Base-by-base conservation (phyloP, 1,284 basidiomycete species). In the Moesziomyces sp. region DNA sequence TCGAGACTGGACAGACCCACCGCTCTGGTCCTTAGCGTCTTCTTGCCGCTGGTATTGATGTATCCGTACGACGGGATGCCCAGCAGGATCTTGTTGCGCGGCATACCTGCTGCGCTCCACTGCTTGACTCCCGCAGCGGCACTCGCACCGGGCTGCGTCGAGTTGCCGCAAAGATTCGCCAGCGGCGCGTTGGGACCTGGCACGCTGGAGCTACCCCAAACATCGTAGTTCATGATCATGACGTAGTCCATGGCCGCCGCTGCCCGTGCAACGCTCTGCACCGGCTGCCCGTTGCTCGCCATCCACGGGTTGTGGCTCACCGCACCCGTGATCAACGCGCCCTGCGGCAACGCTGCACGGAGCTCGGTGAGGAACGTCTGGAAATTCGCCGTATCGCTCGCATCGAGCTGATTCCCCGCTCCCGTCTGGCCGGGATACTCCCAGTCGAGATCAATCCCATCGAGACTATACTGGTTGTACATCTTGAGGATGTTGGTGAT, bases 381-480 rank as follows among this genome's bases (percentile, higher is more conserved):
- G 54, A 79, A 74, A 38, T 81, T 81, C 16, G 55, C 58, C 4
- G 78, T 70, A 30, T 81, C 80, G 16, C 52, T 40, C 8, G 61
- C 21, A 51, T 67, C 56, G 13, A 55, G 40, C 21, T 88, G 87
- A 30, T 70, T 64, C 1, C 74, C 59, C 11, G 55, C 40, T 3
- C 50, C 58, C 9, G 52, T 30, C 23, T 60, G 51, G 21, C 48
- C 40, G n/a, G 64, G 62, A 30, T 67, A 88, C 84, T 89, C 88
- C 68, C 88, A 89, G 76, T 89, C 88, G 19, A 89, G 85, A 58
- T 89, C 89, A 42, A 89, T 82, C 21, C 88, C 89, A 64, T 90
- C 87, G 16, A 89, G 79, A 16, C 84, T 80, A 70, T 86, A 88
- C 50, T 87, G 52, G 57, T 85, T 86, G 55, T 88, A 84, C 4